Conservation (phyloP, 2,329 filamentous ascomycete genomes). For the Calonectria pseudoturangicola region DNA sequence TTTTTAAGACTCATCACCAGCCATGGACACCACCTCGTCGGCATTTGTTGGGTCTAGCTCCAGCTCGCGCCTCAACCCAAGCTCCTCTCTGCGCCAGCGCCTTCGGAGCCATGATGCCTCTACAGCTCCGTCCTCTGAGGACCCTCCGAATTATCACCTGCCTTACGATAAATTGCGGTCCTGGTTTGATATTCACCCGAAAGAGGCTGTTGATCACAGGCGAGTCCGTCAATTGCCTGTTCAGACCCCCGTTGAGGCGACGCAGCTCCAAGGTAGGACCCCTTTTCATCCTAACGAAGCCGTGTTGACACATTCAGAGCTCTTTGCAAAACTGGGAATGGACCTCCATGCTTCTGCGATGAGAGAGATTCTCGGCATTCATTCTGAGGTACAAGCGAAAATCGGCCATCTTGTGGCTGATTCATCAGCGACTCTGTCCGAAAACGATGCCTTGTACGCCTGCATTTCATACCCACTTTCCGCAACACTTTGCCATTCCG, state of each 20-base stretch:
- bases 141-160: conserved; percentile 34
- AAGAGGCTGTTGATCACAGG: background rate
- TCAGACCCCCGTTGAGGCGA: conserved; percentile 32
- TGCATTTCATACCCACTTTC: conserved; percentile 58
- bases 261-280: conserved; percentile 49
- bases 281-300: fast-evolving
- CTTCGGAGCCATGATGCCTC: conserved; percentile 52
- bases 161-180: conserved; percentile 54
- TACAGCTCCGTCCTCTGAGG: conserved; percentile 23
- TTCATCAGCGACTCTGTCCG: conserved; percentile 41
- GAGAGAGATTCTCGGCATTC: conserved; percentile 48
- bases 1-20: too few species aligned
- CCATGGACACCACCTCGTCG: conserved; percentile 9
- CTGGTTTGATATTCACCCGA: conserved; percentile 40
- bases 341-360: conserved; percentile 47
- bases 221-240: fast-evolving
- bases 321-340: conserved; percentile 51
- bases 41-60: conserved; percentile 35
- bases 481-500: conserved; percentile 56
- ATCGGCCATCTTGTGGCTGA: conserved; percentile 48
- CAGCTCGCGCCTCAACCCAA: conserved; percentile 27
- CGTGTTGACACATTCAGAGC: conserved; percentile 44
- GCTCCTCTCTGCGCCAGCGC: conserved; percentile 54
- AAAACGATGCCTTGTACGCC: conserved; percentile 53
- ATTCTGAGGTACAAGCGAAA: conserved; percentile 48